Evolutionary conservation across 1,139 yeast species (phyloP).

Genomic region (Saccharomyces hybrid): DNA sequence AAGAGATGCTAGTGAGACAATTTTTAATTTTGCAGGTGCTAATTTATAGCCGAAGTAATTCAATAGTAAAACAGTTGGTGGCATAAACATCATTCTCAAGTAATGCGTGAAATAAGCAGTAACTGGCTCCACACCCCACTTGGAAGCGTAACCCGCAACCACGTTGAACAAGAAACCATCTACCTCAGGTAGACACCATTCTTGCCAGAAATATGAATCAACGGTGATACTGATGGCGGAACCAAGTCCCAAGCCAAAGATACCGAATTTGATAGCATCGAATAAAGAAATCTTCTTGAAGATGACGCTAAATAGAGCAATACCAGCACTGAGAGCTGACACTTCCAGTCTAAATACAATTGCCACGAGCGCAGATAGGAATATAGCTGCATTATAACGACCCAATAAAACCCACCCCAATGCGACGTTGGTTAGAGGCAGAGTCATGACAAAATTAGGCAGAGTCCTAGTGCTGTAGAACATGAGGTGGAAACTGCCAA

Average conservation of each 20-base stretch:
- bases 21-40: conserved; percentile 35
- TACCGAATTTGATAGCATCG: conserved; percentile 36
- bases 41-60: conserved; percentile 31
- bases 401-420: conserved; percentile 47
- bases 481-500: conserved; percentile 70
- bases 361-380: conserved; percentile 56
- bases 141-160: conserved; percentile 56
- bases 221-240: conserved; percentile 41
- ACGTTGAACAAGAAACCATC: conserved; percentile 69
- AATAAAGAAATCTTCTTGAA: conserved; percentile 42
- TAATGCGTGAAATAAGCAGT: conserved; percentile 57
- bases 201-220: conserved; percentile 76
- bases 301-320: conserved; percentile 36
- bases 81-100: conserved; percentile 47
- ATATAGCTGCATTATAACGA: conserved; percentile 43
- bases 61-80: conserved; percentile 53
- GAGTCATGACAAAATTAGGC: conserved; percentile 71
- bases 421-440: conserved; percentile 63
- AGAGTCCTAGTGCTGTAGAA: conserved; percentile 74
- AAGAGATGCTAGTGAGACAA: conserved; percentile 42
- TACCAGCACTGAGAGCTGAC: conserved; percentile 49
- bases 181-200: conserved; percentile 57
- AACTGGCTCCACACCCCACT: conserved; percentile 85
- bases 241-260: conserved; percentile 54
- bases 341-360: conserved; percentile 70